These are phyloP conservation scores for Balansia obtecta DNA, from an alignment of 2,329 filamentous ascomycete genomes.

Conservation along the genomic window DNA sequence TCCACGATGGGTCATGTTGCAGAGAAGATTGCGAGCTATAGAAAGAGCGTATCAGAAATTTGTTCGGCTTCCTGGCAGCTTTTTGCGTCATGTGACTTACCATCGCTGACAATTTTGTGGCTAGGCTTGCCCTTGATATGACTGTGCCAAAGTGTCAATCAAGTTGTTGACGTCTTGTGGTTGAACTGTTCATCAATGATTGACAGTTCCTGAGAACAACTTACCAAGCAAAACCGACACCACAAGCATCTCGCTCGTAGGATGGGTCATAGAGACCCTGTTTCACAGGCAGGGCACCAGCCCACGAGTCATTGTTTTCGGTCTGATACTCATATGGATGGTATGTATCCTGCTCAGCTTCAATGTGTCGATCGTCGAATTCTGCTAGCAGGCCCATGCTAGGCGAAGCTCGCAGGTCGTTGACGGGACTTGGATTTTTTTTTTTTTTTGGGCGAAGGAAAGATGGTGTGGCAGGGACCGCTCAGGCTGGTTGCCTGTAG, in stretches of 20 bases:
- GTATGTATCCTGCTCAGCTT: conserved; percentile 47
- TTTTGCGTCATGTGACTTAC: conserved; percentile 37
- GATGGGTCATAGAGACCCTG: conserved; percentile 96
- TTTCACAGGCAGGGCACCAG: conserved; percentile 88
- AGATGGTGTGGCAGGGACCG: conserved; percentile 2
- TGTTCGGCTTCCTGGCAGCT: neutral
- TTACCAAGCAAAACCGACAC: conserved; percentile 97
- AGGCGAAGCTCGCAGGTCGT: conserved; percentile 35
- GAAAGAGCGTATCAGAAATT: neutral
- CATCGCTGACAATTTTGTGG: conserved; percentile 99
- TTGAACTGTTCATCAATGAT: neutral
- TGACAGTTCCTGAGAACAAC: conserved; percentile 13
- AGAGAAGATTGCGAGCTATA: conserved; percentile 56
- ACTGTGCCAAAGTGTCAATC: conserved; percentile 30
- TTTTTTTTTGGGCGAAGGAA: no score
- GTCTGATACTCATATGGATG: conserved; percentile 76
- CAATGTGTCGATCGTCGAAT: conserved; percentile 57
- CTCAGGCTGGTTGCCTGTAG: conserved; percentile 2
- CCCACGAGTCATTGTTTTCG: conserved; percentile 80
- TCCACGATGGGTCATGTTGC: conserved; percentile 99
- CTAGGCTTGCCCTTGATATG: conserved; percentile 95
- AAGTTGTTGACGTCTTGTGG: neutral
- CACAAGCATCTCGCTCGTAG: conserved; percentile 97
- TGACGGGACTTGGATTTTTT: neutral
- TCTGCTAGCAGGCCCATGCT: conserved; percentile 56